Percentiles rank a stretch among this genome's conserved stretches.
Evolutionary conservation across 2,329 filamentous ascomycete species (phyloP).

Genomic region (Myriosclerotinia curreyana): DNA sequence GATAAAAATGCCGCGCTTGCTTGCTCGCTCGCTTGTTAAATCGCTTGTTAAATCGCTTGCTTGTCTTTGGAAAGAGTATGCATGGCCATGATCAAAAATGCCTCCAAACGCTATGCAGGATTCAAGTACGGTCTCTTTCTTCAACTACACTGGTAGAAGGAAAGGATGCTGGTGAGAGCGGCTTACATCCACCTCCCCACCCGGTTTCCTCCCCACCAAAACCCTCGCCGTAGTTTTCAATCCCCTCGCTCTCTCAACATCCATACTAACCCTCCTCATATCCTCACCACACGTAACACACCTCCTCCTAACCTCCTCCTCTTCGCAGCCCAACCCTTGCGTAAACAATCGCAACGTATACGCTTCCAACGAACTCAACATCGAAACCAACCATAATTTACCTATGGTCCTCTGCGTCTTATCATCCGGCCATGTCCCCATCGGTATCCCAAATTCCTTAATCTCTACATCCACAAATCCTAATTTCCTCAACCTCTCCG

Average conservation of each 20-base stretch:
- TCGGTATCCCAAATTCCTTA: slow-evolving; percentile 30
- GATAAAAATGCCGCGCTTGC: background rate
- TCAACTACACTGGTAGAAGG: background rate
- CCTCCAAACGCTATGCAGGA: background rate
- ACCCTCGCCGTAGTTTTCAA: slow-evolving; percentile 30
- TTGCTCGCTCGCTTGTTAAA: background rate
- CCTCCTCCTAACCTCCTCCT: slow-evolving; percentile 29
- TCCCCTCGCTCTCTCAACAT: slow-evolving; percentile 30
- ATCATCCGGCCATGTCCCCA: slow-evolving; percentile 41
- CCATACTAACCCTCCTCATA: slow-evolving; percentile 27
- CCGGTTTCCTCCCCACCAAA: slow-evolving; percentile 35
- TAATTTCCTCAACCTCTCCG: slow-evolving; percentile 35
- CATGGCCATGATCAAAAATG: background rate
- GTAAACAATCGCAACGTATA: slow-evolving; percentile 32
- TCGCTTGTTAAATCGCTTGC: background rate
- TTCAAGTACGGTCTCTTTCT: background rate
- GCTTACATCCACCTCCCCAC: background rate
- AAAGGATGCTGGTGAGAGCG: background rate
- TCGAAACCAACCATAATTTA: slow-evolving; percentile 32
- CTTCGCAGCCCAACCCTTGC: slow-evolving; percentile 33
- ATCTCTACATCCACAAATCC: slow-evolving; percentile 47
- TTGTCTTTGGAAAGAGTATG: background rate
- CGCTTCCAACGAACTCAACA: slow-evolving; percentile 33
- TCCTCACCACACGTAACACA: slow-evolving; percentile 25
- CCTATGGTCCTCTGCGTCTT: slow-evolving; percentile 31